A percentile compares a stretch with the other conserved stretches of the same genome.
phyloP scores from a whole-genome alignment of 2,329 filamentous ascomycete genomes.

The Tolypocladium inflatum region DNA sequence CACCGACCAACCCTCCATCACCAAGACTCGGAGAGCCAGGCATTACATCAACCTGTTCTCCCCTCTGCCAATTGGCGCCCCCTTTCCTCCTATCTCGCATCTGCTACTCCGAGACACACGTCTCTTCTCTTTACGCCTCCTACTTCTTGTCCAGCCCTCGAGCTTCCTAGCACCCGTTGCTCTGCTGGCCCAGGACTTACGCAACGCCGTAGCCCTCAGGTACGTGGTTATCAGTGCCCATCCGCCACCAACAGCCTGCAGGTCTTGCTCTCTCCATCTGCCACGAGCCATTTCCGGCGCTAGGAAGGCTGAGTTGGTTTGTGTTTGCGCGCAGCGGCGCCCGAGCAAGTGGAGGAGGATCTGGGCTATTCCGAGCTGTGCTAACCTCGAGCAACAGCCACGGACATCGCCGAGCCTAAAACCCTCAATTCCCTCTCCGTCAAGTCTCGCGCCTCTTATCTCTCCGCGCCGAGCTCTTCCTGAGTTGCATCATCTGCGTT shows the following conservation, averaged over 20 bases:
- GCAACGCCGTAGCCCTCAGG: neutral
- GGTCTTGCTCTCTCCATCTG: neutral
- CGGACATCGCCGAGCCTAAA: neutral
- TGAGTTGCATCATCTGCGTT: neutral
- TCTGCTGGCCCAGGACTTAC: neutral
- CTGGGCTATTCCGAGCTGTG: neutral
- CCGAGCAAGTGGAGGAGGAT: neutral
- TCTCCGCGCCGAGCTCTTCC: neutral
- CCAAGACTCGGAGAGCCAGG: neutral
- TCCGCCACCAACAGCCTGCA: neutral
- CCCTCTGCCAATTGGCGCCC: conserved; percentile 2
- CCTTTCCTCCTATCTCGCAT: neutral
- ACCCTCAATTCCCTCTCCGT: neutral
- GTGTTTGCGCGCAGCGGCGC: neutral
- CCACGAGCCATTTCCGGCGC: neutral
- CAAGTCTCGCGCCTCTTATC: neutral
- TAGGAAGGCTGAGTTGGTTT: neutral
- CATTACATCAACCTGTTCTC: neutral
- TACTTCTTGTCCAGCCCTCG: neutral
- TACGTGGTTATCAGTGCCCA: neutral
- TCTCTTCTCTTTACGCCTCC: neutral
- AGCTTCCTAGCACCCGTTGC: neutral
- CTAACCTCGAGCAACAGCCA: neutral
- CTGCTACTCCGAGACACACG: neutral
- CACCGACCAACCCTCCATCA: neutral